Conservation (phyloP, 139 green algal genomes). For the Helicosporidium sp. region DNA sequence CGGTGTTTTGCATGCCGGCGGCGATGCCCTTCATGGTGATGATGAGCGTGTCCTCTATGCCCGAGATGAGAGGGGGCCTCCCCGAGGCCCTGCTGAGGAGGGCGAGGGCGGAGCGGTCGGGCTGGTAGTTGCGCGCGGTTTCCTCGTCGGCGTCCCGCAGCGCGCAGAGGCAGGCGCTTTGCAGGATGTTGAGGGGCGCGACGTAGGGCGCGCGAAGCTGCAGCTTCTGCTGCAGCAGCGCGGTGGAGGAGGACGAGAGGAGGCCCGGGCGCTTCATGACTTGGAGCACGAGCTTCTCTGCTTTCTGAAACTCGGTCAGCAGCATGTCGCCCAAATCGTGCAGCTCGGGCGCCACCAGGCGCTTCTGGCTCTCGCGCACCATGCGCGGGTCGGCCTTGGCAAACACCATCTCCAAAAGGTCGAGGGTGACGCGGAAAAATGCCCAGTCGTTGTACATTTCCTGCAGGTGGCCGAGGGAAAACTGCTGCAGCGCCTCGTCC, state of each 20-base stretch:
- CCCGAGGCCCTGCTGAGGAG: slow-evolving; percentile 12
- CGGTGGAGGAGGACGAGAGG: slow-evolving; percentile 44
- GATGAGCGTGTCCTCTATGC: slow-evolving; percentile 34
- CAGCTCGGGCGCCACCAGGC: slow-evolving; percentile 26
- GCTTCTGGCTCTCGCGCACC: slow-evolving; percentile 24
- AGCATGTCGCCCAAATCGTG: slow-evolving; percentile 46
- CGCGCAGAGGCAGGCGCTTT: slow-evolving; percentile 36
- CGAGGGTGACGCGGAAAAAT: slow-evolving; percentile 88
- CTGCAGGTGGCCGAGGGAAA: slow-evolving; percentile 26
- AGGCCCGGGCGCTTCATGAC: slow-evolving; percentile 47
- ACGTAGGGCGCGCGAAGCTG: slow-evolving; percentile 74
- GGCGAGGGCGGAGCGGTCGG: slow-evolving; percentile 10
- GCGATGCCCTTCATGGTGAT: slow-evolving; percentile 92
- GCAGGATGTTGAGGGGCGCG: slow-evolving; percentile 81
- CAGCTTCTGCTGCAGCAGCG: slow-evolving; percentile 57
- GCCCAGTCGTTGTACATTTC: slow-evolving; percentile 92
- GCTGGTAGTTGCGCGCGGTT: slow-evolving; percentile 9
- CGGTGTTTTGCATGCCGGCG: slow-evolving; percentile 94
- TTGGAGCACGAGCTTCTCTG: slow-evolving; percentile 26
- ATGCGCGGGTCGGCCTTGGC: slow-evolving; percentile 84
- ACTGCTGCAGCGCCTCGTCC: slow-evolving; percentile 18
- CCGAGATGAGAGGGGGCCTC: slow-evolving; percentile 13
- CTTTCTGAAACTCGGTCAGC: slow-evolving; percentile 29
- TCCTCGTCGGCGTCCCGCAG: slow-evolving; percentile 18
- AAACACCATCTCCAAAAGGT: slow-evolving; percentile 98